These are phyloP conservation scores for Backusella circina DNA, from an alignment of 192 early-diverging fungal species.

Conservation along the genomic window DNA sequence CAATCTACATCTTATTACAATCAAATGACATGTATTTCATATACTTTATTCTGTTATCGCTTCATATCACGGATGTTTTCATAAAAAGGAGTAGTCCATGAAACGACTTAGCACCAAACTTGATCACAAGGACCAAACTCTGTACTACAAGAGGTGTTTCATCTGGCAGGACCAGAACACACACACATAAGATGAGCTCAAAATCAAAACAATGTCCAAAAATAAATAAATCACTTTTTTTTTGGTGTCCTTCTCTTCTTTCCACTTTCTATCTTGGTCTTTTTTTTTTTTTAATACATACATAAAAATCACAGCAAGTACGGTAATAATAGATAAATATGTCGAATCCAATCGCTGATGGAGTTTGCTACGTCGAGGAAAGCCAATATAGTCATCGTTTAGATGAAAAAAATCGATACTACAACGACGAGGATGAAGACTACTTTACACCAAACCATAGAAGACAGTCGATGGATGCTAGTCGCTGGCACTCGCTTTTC, in stretches of 20 bases:
- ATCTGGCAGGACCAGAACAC: background rate
- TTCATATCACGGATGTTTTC: background rate
- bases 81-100: background rate
- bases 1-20: background rate
- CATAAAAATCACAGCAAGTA: background rate
- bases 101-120: background rate
- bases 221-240: background rate
- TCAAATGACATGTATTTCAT: background rate
- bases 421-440: background rate
- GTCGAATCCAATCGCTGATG: background rate
- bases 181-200: background rate
- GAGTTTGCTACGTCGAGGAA: background rate
- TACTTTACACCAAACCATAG: background rate
- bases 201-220: slow-evolving; percentile 4
- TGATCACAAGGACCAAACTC: background rate
- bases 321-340: background rate
- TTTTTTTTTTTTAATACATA: background rate
- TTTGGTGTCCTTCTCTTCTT: background rate
- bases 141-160: background rate
- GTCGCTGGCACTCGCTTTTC: slow-evolving; percentile 17
- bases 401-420: background rate
- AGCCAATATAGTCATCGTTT: background rate
- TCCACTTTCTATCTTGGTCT: background rate
- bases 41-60: background rate
- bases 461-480: background rate